Evolutionary conservation across 306 rosid species (phyloP), one percentile per base, ranked within the genome.

Genomic region (Cotoneaster glaucophyllus): DNA sequence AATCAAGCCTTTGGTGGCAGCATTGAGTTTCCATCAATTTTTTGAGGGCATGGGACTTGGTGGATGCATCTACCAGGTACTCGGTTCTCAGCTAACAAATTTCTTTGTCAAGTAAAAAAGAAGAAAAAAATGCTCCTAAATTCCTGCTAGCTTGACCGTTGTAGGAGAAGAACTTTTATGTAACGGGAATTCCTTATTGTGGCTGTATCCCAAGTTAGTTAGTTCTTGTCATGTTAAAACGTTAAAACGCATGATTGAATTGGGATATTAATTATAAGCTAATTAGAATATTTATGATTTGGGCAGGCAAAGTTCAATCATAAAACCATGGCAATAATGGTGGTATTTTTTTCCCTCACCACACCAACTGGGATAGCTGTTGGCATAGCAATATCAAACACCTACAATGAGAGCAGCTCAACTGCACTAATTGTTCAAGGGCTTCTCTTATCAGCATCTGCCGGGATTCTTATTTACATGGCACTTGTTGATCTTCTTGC

Each of bases 401-500:
- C 57, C 44, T 90, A 88, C 81, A 19, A 77, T 53, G 85, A 57
- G 52, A 87, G 61, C 3, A 85, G 88, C 75, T 83, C 88, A 68
- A 82, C 70, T 12, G 81, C 89, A 2, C 73, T 83, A 8, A 71
- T 85, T 72, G 82, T 86, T 32, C 81, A 86, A 80, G 91, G 93
- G 39, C 2, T 82, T 76, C 82, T 88, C 25, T 86, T 88, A 72
- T 84, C 93, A 68, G 84, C 86, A 50, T 90, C 96, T 6, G 85
- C 88, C 50, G 91, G 96, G 54, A 76, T 90, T 69, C 84, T 88
- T 15, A 86, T 83, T 41, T 83, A 77, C 78, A 88, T 86, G 91
- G 88, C 96, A 21, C 89, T 90, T 73, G 93, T 87, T 84, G 88
- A 88, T 86, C 88, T 84, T 77, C 83, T 88, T 41, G 93, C 96